A percentile compares a stretch with the other conserved stretches of the same genome.
phyloP scores from a whole-genome alignment of 495 filamentous ascomycete genomes.

The Mytilinidion resinicola region DNA sequence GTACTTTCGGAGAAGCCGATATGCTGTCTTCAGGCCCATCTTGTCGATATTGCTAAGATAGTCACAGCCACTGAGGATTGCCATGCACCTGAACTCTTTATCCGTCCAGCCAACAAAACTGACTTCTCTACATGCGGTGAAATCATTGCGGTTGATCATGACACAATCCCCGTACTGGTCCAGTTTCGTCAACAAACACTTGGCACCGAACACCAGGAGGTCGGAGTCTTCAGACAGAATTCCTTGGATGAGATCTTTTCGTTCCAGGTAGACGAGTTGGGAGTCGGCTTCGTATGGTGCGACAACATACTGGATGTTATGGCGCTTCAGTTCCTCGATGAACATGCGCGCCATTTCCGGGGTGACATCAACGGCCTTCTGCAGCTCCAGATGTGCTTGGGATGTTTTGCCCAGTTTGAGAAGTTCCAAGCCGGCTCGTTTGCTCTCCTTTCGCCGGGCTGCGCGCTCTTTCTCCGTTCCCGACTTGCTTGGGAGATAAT shows the following conservation, averaged over 20 bases:
- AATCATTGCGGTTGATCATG: conserved; percentile 81
- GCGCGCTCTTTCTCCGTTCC: conserved; percentile 72
- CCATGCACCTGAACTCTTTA: conserved; percentile 86
- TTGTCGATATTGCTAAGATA: conserved; percentile 78
- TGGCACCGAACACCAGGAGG: conserved; percentile 88
- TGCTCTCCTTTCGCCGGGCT: conserved; percentile 65
- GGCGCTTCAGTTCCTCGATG: conserved; percentile 82
- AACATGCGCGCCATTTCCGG: conserved; percentile 88
- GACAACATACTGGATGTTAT: conserved; percentile 79
- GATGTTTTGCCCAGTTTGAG: conserved; percentile 69
- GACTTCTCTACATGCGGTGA: conserved; percentile 80
- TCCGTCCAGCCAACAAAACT: conserved; percentile 89
- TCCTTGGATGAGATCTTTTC: conserved; percentile 70
- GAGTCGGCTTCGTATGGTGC: conserved; percentile 98
- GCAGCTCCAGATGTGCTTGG: conserved; percentile 79
- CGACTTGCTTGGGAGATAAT: conserved; percentile 91
- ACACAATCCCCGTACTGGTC: conserved; percentile 89
- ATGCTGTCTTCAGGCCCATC: conserved; percentile 89
- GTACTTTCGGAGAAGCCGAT: conserved; percentile 82
- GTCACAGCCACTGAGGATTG: conserved; percentile 96
- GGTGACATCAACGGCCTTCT: conserved; percentile 94
- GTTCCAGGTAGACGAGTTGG: conserved; percentile 89
- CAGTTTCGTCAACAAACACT: conserved; percentile 84
- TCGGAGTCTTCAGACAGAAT: conserved; percentile 98
- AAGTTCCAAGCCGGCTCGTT: conserved; percentile 66